Conservation (phyloP, 2,329 filamentous ascomycete species). For the Parafenestella ontariensis region DNA sequence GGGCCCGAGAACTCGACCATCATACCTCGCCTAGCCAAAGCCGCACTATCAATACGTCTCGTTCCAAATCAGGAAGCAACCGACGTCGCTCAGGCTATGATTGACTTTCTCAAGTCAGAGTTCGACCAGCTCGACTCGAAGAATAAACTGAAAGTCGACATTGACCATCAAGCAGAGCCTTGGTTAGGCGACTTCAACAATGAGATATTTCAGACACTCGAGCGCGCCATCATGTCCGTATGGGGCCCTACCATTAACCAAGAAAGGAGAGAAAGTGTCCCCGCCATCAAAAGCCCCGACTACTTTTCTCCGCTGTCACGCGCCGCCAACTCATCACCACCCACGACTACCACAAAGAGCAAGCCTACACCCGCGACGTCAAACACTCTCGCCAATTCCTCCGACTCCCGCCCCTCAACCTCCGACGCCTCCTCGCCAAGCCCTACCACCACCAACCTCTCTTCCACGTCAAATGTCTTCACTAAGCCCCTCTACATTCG, state of each 20-base stretch:
- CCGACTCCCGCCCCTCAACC: constrained; percentile 13
- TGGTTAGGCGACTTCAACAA: constrained; percentile 95
- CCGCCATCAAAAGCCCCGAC: constrained; percentile 20
- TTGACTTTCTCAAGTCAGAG: constrained; percentile 70
- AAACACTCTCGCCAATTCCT: constrained; percentile 57
- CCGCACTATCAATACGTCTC: constrained; percentile 86
- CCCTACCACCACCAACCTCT: neutral
- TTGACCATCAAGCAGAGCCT: constrained; percentile 93
- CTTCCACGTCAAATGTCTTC: neutral
- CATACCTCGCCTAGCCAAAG: constrained; percentile 87
- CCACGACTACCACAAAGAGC: constrained; percentile 9
- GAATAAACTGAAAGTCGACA: constrained; percentile 80
- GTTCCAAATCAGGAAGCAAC: constrained; percentile 92
- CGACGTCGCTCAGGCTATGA: constrained; percentile 73
- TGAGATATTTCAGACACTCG: constrained; percentile 87
- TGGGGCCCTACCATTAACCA: constrained; percentile 69
- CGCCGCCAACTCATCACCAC: constrained; percentile 6
- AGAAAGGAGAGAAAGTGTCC: constrained; percentile 19
- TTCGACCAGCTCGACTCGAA: constrained; percentile 79
- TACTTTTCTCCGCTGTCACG: constrained; percentile 18
- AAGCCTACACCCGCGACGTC: constrained; percentile 57
- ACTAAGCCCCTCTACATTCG: constrained; percentile 85
- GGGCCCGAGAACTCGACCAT: constrained; percentile 87
- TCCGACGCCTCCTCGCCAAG: constrained; percentile 2
- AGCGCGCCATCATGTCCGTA: constrained; percentile 81